Percentiles rank a stretch among this genome's conserved stretches.
Conservation (phyloP, 2,329 filamentous ascomycete genomes). For the Exophiala spinifera region DNA sequence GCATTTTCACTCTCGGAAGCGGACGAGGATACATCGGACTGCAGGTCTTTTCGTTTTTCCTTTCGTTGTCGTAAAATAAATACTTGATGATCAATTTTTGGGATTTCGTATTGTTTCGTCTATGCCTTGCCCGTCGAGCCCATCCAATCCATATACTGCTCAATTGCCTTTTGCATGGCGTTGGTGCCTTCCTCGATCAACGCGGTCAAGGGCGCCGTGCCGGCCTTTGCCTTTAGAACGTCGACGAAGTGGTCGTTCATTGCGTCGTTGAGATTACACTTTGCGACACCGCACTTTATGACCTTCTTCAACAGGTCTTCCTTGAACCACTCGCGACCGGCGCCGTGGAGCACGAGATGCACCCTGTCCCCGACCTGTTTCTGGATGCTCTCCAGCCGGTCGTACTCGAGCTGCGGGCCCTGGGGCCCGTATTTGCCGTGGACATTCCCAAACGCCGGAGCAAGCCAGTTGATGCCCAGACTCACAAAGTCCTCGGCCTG, state of each 20-base stretch:
- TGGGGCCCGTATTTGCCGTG: constrained; percentile 65
- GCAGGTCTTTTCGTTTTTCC: no score
- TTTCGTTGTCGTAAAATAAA: no score
- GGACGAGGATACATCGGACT: no score
- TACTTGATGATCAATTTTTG: background rate
- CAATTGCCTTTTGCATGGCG: constrained; percentile 55
- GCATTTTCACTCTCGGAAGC: background rate
- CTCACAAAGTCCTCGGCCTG: constrained; percentile 68
- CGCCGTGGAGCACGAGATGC: constrained; percentile 56
- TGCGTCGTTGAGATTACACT: constrained; percentile 45
- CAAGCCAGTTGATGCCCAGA: constrained; percentile 71
- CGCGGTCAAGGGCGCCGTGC: constrained; percentile 51
- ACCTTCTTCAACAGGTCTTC: constrained; percentile 54
- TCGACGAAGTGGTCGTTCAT: constrained; percentile 40
- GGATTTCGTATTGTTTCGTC: background rate
- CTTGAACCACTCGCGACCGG: constrained; percentile 57
- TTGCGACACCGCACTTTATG: constrained; percentile 53
- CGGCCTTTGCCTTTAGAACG: constrained; percentile 50
- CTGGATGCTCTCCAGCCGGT: constrained; percentile 50
- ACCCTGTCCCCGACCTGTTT: constrained; percentile 50
- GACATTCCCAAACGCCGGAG: constrained; percentile 72
- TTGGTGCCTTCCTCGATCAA: constrained; percentile 55
- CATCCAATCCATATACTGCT: constrained; percentile 55
- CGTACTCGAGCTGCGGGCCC: constrained; percentile 31
- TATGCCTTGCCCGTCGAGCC: constrained; percentile 39